Evolutionary conservation across 345 rosid species (phyloP).

Genomic region (Gossypium australe): DNA sequence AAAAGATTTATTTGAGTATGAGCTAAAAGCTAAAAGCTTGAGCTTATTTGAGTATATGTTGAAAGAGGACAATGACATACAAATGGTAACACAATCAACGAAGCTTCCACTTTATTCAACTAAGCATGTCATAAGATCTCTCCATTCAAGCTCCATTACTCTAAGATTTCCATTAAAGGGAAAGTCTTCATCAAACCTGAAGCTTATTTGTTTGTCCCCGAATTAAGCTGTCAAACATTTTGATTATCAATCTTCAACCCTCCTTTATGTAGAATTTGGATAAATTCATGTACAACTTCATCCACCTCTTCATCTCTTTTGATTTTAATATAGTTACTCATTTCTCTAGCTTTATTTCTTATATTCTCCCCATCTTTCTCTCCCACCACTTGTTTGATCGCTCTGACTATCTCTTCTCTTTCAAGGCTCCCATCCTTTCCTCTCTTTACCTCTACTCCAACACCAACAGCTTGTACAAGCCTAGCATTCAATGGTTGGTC

Average conservation of each 20-base stretch:
- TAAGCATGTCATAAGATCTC: too few relatives aligned
- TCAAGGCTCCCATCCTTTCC: conserved; percentile 12
- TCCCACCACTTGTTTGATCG: conserved; percentile 16
- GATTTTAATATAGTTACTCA: conserved; percentile 17
- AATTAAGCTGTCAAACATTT: too few relatives aligned
- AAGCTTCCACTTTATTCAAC: too few relatives aligned
- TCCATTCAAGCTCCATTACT: too few relatives aligned
- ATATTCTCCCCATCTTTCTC: conserved; percentile 17
- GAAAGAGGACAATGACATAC: too few relatives aligned
- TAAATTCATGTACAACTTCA: conserved; percentile 20
- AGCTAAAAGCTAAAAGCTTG: too few relatives aligned
- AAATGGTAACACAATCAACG: too few relatives aligned
- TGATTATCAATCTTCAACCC: background rate
- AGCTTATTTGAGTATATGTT: too few relatives aligned
- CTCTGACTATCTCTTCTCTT: conserved; percentile 17
- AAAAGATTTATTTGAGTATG: too few relatives aligned
- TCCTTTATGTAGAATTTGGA: background rate
- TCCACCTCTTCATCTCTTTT: conserved; percentile 24
- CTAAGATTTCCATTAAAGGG: too few relatives aligned
- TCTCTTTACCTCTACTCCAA: conserved; percentile 24
- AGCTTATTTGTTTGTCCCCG: too few relatives aligned
- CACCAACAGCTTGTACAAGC: conserved; percentile 25
- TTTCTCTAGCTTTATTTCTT: conserved; percentile 23
- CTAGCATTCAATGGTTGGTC: conserved; percentile 36
- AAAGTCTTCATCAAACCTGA: too few relatives aligned